These are phyloP conservation scores for Cardamine chenopodiifolia DNA, from an alignment of 345 rosid species.

Conservation along the genomic window DNA sequence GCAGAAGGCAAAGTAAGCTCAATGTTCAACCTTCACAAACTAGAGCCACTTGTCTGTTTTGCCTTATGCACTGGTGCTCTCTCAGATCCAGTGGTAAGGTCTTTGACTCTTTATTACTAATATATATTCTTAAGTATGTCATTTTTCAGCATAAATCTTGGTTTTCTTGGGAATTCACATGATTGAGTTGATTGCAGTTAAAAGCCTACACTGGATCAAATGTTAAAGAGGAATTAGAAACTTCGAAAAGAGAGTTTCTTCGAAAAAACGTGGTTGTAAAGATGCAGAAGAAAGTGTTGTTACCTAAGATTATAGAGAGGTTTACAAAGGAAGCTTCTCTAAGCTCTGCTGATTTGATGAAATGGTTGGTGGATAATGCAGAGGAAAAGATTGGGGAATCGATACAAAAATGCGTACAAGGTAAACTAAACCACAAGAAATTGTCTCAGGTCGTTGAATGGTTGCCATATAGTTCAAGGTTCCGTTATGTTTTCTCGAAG, in stretches of 20 bases:
- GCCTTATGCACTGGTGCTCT: constrained; percentile 83
- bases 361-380: constrained; percentile 59
- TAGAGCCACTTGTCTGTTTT: constrained; percentile 73
- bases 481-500: constrained; percentile 69
- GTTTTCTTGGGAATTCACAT: background rate
- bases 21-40: constrained; percentile 58
- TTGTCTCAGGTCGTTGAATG: constrained; percentile 65
- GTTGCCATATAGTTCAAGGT: constrained; percentile 75
- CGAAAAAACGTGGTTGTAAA: constrained; percentile 56
- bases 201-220: constrained; percentile 67
- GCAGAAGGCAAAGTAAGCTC: constrained; percentile 62
- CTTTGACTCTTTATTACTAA: background rate
- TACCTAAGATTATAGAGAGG: constrained; percentile 72
- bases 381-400: constrained; percentile 67
- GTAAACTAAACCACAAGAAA: constrained; percentile 53
- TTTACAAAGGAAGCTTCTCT: constrained; percentile 70
- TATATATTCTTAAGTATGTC: background rate
- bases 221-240: constrained; percentile 66
- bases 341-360: constrained; percentile 57
- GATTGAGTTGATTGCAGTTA: constrained; percentile 49
- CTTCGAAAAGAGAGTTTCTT: constrained; percentile 72
- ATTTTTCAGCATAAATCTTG: background rate
- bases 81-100: constrained; percentile 84
- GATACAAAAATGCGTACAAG: constrained; percentile 56
- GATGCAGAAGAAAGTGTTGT: constrained; percentile 67